Evolutionary conservation across 2,329 filamentous ascomycete species (phyloP), one percentile per base, ranked within the genome.

Genomic region (Colletotrichum brevisporum): DNA sequence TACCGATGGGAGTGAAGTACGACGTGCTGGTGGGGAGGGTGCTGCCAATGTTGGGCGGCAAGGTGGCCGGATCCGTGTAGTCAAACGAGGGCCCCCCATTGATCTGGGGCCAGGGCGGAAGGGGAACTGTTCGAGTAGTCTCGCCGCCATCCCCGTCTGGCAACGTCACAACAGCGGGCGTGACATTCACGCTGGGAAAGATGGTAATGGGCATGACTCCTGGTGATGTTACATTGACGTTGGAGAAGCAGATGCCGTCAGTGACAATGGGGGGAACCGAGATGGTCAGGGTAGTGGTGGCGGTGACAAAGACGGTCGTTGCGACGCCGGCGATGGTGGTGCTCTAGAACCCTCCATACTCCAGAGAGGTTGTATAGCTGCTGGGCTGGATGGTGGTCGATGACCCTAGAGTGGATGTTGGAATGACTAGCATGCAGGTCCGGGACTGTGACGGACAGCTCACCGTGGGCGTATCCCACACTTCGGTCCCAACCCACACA

Each of bases 341-440:
- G 4, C 60, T 71, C 13, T 70, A 71, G 5, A 55, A 69, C 5
- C 56, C 48, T 8, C 72, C 73, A 21, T 72, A 74, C 59, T 74
- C 72, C 21, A 73, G 51, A 27, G 70, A 74, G 2, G 73, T 75
- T 9, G 61, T 70, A 27, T 73, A 75, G 43, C 39, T 57, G 39
- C 56, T 50, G 12, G 66, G 71, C 13, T 12, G 10, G 48, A 76
- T 76, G 1, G 70, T 73, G 5, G 74, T 70, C 1, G 63, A 18
- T 9, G 45, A 45, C 1, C 48, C 39, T 5, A 76, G 45, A 2
- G 63, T 13, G 21, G 63, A 75, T 2, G 73, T 74, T 1, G 74
- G 75, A 24, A 77, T 45, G 8, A 76, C 71, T 8, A 76, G 45
- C 43, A 76, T 47, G 63, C 73, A 76, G 6, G 66, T 31, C 31